Base-by-base conservation (phyloP, 371 early-diverging fungal genomes). In the Haplosporangium sp. region DNA sequence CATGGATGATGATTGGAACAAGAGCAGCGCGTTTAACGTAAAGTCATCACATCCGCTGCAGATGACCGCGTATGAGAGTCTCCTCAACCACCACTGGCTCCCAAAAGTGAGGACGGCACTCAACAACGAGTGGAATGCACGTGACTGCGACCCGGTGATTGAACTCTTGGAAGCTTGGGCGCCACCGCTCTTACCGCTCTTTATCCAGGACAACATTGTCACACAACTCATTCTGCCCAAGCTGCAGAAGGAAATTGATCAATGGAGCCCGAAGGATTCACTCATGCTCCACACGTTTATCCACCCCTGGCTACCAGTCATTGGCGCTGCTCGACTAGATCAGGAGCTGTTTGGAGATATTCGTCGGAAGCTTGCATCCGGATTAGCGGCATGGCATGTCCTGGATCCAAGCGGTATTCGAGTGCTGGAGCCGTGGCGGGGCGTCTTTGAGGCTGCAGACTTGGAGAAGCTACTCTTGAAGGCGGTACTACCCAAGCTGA, bases 291-390 rank as follows among this genome's bases (percentile, higher is more conserved):
- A 94, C 66, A 85, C 86, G 0, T 95, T 93, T 93, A 73, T 94
- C n/a, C 93, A 92, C 73, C 95, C 95, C 1, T 95, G 96, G 96
- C 81, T 95, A 14, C 92, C 93, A 1, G 71, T 90, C n/a, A 65
- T 95, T 6, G 86, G 83, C 41, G 84, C 83, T 23, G 86, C 86
- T 64, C 79, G 83, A 41, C 66, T 94, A 41, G 83, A 86, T 6
- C 72, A 77, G 16, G 87, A 84, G 12, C 57, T 95, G 2, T 86
- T 83, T 64, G 86, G 87, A 6, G 81, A 80, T 21, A 85, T 94
- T 41, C 89, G 92, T 21, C 88, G 89, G 55, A 92, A 92, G 64
- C 71, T 94, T 41, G 79, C 85, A 0, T 73, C 87, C 12, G 80
- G 82, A 21, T 73, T 94, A 21, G 70, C 84, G 8, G 86, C 87